Base-by-base conservation (phyloP, 179 eudicot genomes). In the Carnegiea gigantea region DNA sequence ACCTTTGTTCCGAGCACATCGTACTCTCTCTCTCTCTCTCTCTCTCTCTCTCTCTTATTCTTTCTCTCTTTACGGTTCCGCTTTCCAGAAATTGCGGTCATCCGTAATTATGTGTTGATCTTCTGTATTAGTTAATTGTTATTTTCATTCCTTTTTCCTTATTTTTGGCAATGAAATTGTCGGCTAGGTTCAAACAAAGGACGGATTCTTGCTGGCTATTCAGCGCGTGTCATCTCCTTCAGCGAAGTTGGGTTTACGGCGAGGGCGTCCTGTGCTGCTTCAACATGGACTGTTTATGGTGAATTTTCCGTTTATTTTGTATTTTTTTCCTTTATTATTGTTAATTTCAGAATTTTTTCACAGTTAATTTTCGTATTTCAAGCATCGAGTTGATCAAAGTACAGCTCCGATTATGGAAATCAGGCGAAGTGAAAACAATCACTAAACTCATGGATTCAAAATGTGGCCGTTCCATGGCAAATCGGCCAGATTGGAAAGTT, bases 221-320 rank as follows among this genome's bases (percentile, higher is more conserved):
- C 97, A 94, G 73, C 94, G 97, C 1, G 94, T 94, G 53, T 90
- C 93, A 43, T 91, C 94, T 13, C 64, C 85, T 21, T 73, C 80
- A 0, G 82, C 57, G 24, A 68, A 49, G 23, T 30, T 88, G n/a
- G 78, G 85, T 46, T 80, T 76, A 49, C 80, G 53, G 71, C 86
- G 79, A 75, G 90, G 90, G 57, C 87, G 89, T 76, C 97, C 99
- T 0, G 90, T 94, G 79, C 83, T 95, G 51, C 99, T 95, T 75
- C 82, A 85, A 53, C 98, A 94, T 86, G 99, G 99, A 57, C 92
- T 95, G 73, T 90, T 94, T 74, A 89, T 89, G 98, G 99, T 95
- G 33, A 82, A 77, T 33, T 75, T 54, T 77, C 79, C 21, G 6
- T 6, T n/a, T 33, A 33, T 54, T 54, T 48, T 48, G 6, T 54